Conservation (phyloP, 495 filamentous ascomycete genomes). For the Pyrenula massariospora region DNA sequence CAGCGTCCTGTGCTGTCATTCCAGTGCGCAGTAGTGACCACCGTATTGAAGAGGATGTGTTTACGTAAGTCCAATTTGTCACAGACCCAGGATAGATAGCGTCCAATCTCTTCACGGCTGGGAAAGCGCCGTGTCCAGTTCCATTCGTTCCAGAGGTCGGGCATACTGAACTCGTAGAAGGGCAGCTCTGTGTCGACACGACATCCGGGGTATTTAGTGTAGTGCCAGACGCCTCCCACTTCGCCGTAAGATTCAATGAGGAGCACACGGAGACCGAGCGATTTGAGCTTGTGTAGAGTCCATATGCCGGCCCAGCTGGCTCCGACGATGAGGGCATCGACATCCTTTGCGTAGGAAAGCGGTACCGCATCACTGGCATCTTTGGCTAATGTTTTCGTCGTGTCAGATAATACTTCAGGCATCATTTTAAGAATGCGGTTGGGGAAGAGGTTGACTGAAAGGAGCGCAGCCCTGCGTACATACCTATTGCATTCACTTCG, state of each 20-base stretch:
- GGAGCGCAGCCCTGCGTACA: no score
- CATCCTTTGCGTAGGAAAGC: not conserved
- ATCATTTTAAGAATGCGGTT: not conserved
- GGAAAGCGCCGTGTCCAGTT: constrained; percentile 41
- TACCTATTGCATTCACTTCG: no score
- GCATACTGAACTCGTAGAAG: constrained; percentile 36
- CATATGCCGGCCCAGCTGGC: constrained; percentile 26
- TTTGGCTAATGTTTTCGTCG: not conserved
- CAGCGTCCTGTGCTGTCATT: constrained; percentile 23
- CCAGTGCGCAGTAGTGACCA: constrained; percentile 32
- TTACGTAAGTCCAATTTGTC: constrained; percentile 35
- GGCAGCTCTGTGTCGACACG: constrained; percentile 38
- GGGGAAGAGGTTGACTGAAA: not conserved
- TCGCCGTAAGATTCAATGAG: constrained; percentile 34
- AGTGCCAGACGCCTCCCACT: constrained; percentile 41
- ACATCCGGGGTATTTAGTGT: constrained; percentile 38
- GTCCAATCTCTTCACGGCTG: constrained; percentile 30
- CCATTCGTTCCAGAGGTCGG: constrained; percentile 38
- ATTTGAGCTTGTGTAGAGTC: constrained; percentile 24
- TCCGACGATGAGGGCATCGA: constrained; percentile 23
- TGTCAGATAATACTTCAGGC: not conserved
- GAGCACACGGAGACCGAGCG: constrained; percentile 24
- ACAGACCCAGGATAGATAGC: constrained; percentile 45
- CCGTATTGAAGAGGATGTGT: constrained; percentile 37
- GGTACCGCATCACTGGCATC: not conserved